Percentiles rank a stretch among this genome's conserved stretches.
phyloP scores from a whole-genome alignment of 2,329 filamentous ascomycete genomes.

The Grosmannia serpens region DNA sequence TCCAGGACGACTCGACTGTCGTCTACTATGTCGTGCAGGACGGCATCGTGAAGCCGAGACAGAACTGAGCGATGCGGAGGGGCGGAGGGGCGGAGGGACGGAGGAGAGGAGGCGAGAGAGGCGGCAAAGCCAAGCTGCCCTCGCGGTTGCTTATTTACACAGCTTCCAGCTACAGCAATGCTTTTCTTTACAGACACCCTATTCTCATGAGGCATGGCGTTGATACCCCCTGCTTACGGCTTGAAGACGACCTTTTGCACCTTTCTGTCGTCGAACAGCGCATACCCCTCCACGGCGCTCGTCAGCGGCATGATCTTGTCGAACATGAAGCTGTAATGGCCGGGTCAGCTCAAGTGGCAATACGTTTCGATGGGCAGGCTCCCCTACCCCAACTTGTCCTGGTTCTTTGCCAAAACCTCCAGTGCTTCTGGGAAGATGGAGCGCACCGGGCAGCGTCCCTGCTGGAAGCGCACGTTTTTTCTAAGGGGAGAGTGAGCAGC shows the following conservation, averaged over 20 bases:
- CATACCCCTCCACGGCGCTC: slow-evolving; percentile 56
- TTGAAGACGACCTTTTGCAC: slow-evolving; percentile 64
- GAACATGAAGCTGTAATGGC: slow-evolving; percentile 54
- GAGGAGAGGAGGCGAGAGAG: neutral
- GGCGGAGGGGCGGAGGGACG: too few species aligned
- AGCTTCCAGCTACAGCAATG: neutral
- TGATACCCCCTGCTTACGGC: slow-evolving; percentile 19
- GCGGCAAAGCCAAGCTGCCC: too few species aligned
- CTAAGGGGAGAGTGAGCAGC: slow-evolving; percentile 19
- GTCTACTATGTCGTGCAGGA: slow-evolving; percentile 80
- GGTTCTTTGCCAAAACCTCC: slow-evolving; percentile 51
- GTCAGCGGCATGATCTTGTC: slow-evolving; percentile 62
- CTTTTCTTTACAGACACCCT: neutral
- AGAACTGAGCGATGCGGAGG: slow-evolving; percentile 53
- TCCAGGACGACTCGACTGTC: slow-evolving; percentile 71
- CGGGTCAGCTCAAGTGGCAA: neutral
- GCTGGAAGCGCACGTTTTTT: slow-evolving; percentile 63
- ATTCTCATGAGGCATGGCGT: neutral
- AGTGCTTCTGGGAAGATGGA: slow-evolving; percentile 58
- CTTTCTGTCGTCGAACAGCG: slow-evolving; percentile 61
- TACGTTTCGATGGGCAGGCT: neutral
- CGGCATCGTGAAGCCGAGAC: slow-evolving; percentile 75
- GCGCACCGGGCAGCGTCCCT: slow-evolving; percentile 66
- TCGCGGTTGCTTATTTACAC: neutral
- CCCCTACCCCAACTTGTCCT: slow-evolving; percentile 52